These are phyloP conservation scores for Tetrastigma voinierianum DNA, from an alignment of 164 flowering plant genomes.

Conservation along the genomic window DNA sequence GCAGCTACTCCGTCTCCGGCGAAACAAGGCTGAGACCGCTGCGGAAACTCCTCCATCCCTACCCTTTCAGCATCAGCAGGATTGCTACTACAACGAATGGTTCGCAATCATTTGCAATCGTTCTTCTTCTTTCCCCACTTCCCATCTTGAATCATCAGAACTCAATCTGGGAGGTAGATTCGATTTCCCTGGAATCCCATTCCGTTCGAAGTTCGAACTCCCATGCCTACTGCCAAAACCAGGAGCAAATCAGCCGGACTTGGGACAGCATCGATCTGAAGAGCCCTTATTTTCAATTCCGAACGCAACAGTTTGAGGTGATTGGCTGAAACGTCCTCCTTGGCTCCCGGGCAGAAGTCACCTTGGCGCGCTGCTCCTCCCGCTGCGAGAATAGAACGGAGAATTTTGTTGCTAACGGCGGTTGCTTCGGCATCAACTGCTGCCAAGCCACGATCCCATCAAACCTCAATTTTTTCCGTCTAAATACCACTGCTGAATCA, in stretches of 20 bases:
- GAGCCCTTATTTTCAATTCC: too few species aligned
- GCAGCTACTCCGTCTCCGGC: background rate
- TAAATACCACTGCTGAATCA: background rate
- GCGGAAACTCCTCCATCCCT: slow-evolving; percentile 10
- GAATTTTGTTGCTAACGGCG: background rate
- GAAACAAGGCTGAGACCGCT: background rate
- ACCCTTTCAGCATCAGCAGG: slow-evolving; percentile 10
- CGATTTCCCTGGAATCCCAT: too few species aligned
- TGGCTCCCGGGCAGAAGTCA: background rate
- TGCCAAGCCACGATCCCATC: slow-evolving; percentile 7
- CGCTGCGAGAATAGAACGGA: background rate
- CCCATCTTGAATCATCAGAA: background rate
- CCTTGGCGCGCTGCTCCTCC: slow-evolving; percentile 9
- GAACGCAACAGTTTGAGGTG: background rate
- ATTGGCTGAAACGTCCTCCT: slow-evolving; percentile 9
- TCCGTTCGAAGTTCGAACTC: too few species aligned
- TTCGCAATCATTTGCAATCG: slow-evolving; percentile 6
- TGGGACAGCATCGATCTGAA: too few species aligned
- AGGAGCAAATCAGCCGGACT: too few species aligned
- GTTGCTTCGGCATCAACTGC: slow-evolving; percentile 11
- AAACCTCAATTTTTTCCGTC: background rate
- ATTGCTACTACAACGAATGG: slow-evolving; percentile 4
- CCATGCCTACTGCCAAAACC: too few species aligned
- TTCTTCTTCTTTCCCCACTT: background rate
- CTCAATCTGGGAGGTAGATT: too few species aligned